These are phyloP conservation scores for Stellera chamaejasme DNA, from an alignment of 345 rosid genomes.

Conservation along the genomic window DNA sequence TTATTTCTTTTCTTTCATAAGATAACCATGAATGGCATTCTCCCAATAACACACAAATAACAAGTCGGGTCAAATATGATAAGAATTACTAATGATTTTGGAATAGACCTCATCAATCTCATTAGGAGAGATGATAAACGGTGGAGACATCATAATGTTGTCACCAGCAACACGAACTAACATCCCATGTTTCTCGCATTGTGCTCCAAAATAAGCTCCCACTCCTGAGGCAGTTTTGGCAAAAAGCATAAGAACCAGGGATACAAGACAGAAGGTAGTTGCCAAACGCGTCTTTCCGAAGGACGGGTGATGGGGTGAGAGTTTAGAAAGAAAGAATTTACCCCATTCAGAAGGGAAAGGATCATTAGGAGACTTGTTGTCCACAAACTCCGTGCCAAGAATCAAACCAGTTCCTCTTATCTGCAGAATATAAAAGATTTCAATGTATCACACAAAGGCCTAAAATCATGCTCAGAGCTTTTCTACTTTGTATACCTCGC, in stretches of 20 bases:
- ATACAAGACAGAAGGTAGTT: background rate
- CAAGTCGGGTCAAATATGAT: no score
- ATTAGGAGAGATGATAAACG: slow-evolving; percentile 52
- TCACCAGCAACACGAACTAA: slow-evolving; percentile 88
- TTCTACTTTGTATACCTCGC: slow-evolving; percentile 49
- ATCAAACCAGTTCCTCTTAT: slow-evolving; percentile 90
- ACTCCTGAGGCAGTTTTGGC: slow-evolving; percentile 36
- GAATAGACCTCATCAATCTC: slow-evolving; percentile 67
- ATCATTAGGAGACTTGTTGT: slow-evolving; percentile 83
- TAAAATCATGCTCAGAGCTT: background rate
- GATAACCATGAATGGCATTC: no score
- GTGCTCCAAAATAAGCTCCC: slow-evolving; percentile 83
- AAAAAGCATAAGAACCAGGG: slow-evolving; percentile 2
- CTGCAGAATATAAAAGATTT: slow-evolving; percentile 31
- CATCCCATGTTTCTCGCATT: slow-evolving; percentile 76
- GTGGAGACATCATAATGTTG: slow-evolving; percentile 90
- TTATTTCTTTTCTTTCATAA: no score
- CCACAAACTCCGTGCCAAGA: slow-evolving; percentile 77
- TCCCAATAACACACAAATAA: no score
- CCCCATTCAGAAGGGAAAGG: slow-evolving; percentile 99
- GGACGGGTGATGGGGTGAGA: background rate
- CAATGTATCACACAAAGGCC: slow-evolving; percentile 1
- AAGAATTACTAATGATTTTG: background rate
- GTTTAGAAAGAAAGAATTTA: slow-evolving; percentile 17
- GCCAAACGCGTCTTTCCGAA: background rate